Evolutionary conservation across 345 rosid species (phyloP).

Genomic region (Geranium rotundifolium): DNA sequence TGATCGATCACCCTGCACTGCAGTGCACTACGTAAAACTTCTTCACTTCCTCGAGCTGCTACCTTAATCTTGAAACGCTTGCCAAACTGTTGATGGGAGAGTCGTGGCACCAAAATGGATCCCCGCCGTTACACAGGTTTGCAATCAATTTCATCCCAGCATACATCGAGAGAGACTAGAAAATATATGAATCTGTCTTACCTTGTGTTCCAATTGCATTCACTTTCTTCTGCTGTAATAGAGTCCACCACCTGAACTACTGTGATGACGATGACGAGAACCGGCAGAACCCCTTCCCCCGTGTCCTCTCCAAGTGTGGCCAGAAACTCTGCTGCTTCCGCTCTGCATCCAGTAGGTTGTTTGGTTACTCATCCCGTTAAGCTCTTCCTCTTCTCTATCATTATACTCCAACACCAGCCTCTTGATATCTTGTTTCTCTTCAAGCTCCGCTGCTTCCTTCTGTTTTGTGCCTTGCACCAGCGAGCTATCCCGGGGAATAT

Average conservation of each 20-base stretch:
- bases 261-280: background rate
- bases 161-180: too few species aligned
- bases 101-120: too few species aligned
- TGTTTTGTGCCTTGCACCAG: conserved; percentile 93
- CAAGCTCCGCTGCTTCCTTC: conserved; percentile 93
- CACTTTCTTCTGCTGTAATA: background rate
- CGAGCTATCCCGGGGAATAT: conserved; percentile 72
- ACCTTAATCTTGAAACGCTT: too few species aligned
- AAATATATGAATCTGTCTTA: too few species aligned
- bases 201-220: background rate
- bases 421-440: conserved; percentile 97
- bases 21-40: too few species aligned
- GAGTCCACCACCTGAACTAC: background rate
- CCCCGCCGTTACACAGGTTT: too few species aligned
- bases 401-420: conserved; percentile 94
- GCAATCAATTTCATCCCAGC: too few species aligned
- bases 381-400: conserved; percentile 93
- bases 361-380: conserved; percentile 63
- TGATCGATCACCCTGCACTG: too few species aligned
- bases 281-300: conserved; percentile 28
- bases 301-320: conserved; percentile 51
- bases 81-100: too few species aligned
- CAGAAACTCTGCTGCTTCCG: conserved; percentile 35
- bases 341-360: conserved; percentile 58
- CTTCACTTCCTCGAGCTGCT: too few species aligned